Evolutionary conservation across 495 filamentous ascomycete genomes (phyloP).

Genomic region (Rhizodiscina lignyota): DNA sequence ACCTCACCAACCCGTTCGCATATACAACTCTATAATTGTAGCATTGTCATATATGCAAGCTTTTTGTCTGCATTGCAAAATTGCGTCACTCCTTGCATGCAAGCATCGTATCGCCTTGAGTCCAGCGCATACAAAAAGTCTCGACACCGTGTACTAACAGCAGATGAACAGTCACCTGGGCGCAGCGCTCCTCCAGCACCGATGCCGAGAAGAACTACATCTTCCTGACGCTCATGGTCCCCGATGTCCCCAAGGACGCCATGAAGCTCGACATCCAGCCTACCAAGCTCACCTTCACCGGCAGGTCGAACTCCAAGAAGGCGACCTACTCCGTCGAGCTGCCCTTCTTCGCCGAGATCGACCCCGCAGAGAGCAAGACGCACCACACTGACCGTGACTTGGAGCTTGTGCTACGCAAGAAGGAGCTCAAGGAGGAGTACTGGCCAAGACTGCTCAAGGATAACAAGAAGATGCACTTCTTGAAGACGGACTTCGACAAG

Average conservation of each 20-base stretch:
- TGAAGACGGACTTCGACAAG: slow-evolving; percentile 99
- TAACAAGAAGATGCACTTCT: slow-evolving; percentile 74
- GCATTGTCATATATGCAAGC: neutral
- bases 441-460: slow-evolving; percentile 93
- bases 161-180: slow-evolving; percentile 72
- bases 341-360: slow-evolving; percentile 87
- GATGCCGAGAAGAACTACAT: slow-evolving; percentile 81
- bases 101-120: neutral
- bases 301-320: slow-evolving; percentile 64
- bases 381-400: slow-evolving; percentile 73
- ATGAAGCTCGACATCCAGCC: slow-evolving; percentile 68
- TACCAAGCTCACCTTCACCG: slow-evolving; percentile 62
- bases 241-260: slow-evolving; percentile 54
- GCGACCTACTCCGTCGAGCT: slow-evolving; percentile 69
- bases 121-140: neutral
- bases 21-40: neutral
- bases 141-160: slow-evolving; percentile 4
- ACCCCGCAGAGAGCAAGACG: slow-evolving; percentile 59
- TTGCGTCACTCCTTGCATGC: neutral
- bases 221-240: slow-evolving; percentile 74
- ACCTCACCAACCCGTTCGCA: neutral
- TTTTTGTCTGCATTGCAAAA: neutral
- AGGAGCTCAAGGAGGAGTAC: slow-evolving; percentile 77
- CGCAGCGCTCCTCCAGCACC: slow-evolving; percentile 72
- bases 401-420: slow-evolving; percentile 86